Evolutionary conservation across 805 yeast genomes (phyloP), one percentile per base, ranked within the genome.

Genomic region (Metschnikowia gelsemii): DNA sequence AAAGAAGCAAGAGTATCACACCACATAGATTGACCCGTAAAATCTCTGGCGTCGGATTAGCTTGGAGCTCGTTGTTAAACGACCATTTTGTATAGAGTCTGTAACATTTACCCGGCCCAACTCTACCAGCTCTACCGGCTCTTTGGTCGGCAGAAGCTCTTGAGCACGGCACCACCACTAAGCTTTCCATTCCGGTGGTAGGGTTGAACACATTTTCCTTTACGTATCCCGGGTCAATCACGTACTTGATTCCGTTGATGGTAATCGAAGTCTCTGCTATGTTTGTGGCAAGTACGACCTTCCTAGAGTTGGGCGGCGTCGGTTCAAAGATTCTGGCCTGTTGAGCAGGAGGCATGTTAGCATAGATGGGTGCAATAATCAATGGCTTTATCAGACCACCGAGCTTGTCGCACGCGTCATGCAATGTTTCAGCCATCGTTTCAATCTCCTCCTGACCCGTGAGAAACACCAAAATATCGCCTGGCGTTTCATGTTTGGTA

Each of bases 371-470:
- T 35, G 95, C 79, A 0, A 91, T 71, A 2, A 87, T 62, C 61
- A 93, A 64, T 18, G 80, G 84, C 20, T 70, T 76, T 50, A 80
- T 74, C 41, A 72, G 73, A 2, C 73, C 59, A 0, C 90, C 90
- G 17, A 90, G 57, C 50, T 78, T 82, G 6, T 63, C 63, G 32
- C 78, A 66, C 0, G 91, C 82, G n/a, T 84, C 90, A 5, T 72
- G 62, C 16, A 90, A 59, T 35, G 77, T 79, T 39, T 85, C 91
- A 33, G 82, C 87, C 75, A 83, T 75, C 2, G 79, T 71, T 54
- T 93, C 98, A 44, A 93, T 93, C 56, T 91, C 99, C 42, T 91
- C 98, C 60, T 93, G 98, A 27, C 99, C 99, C 0, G 98, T 93
- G 36, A 91, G 63, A 60, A 91, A 91, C 1, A 91, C 95, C 21